Percentiles rank a stretch among this genome's conserved stretches.
phyloP scores from a whole-genome alignment of 2,329 filamentous ascomycete species.

The Nannizziopsis barbatae region DNA sequence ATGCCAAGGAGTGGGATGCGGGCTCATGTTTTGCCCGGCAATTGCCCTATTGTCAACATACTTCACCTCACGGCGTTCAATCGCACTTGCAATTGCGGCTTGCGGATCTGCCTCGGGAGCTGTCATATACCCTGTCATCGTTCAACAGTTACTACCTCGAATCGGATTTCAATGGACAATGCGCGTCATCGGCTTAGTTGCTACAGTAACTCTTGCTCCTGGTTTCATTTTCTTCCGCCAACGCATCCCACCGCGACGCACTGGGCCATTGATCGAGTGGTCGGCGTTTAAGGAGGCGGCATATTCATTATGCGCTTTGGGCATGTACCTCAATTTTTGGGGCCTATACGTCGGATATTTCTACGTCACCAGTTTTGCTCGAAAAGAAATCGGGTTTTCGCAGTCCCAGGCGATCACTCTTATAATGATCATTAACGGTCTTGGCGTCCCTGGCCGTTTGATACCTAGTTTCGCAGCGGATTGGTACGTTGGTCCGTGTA shows the following conservation, averaged over 20 bases:
- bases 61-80: constrained; percentile 47
- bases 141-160: constrained; percentile 45
- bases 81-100: constrained; percentile 50
- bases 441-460: constrained; percentile 48
- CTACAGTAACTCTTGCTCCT: constrained; percentile 37
- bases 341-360: constrained; percentile 46
- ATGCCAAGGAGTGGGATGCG: constrained; percentile 46
- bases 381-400: constrained; percentile 31
- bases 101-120: constrained; percentile 53
- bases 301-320: constrained; percentile 36
- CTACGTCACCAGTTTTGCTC: constrained; percentile 35
- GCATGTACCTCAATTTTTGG: constrained; percentile 40
- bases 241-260: constrained; percentile 39
- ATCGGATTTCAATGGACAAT: constrained; percentile 57
- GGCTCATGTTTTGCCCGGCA: constrained; percentile 45
- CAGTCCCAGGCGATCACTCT: constrained; percentile 46
- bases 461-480: constrained; percentile 51
- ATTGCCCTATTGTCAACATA: constrained; percentile 49
- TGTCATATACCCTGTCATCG: constrained; percentile 50
- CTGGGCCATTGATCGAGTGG: constrained; percentile 43
- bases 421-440: constrained; percentile 54
- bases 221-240: constrained; percentile 39
- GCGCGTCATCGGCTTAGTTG: constrained; percentile 51
- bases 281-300: constrained; percentile 41
- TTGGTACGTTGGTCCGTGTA: constrained; percentile 46